A percentile compares a stretch with the other conserved stretches of the same genome.
Evolutionary conservation across 495 filamentous ascomycete genomes (phyloP).

Genomic region (Hypoxylon rickii): DNA sequence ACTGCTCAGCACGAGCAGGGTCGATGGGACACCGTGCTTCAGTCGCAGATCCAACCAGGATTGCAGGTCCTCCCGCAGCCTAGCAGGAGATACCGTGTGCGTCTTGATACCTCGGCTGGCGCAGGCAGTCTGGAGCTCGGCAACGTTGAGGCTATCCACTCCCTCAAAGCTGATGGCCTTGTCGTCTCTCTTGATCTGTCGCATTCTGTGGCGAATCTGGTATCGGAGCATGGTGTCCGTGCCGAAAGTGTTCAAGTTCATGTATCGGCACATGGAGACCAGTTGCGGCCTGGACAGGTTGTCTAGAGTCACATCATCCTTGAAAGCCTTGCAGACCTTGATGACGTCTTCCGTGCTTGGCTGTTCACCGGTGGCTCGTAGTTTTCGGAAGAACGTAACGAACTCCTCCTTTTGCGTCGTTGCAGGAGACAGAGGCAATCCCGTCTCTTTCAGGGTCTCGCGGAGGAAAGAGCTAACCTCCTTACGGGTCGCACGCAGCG

Average conservation of each 20-base stretch:
- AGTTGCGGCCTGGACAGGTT: conserved; percentile 95
- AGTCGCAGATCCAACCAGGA: conserved; percentile 95
- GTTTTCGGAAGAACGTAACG: conserved; percentile 96
- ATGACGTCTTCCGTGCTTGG: conserved; percentile 91
- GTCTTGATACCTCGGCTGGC: conserved; percentile 91
- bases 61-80: conserved; percentile 87
- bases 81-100: conserved; percentile 83
- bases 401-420: conserved; percentile 95
- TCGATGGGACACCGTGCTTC: conserved; percentile 90
- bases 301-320: conserved; percentile 96
- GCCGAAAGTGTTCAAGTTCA: conserved; percentile 96
- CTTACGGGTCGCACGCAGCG: conserved; percentile 82
- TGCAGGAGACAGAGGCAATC: conserved; percentile 80
- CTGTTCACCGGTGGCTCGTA: conserved; percentile 85
- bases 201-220: conserved; percentile 95
- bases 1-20: conserved; percentile 92
- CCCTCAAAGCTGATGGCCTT: conserved; percentile 94
- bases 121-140: conserved; percentile 89
- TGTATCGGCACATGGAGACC: conserved; percentile 96
- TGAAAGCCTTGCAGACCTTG: conserved; percentile 99
- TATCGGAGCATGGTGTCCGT: conserved; percentile 98
- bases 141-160: conserved; percentile 87
- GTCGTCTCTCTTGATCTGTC: conserved; percentile 98
- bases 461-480: conserved; percentile 92
- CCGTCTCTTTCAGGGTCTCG: conserved; percentile 88